phyloP scores from a whole-genome alignment of 1,284 basidiomycete species.

The Vanrija humicola region DNA sequence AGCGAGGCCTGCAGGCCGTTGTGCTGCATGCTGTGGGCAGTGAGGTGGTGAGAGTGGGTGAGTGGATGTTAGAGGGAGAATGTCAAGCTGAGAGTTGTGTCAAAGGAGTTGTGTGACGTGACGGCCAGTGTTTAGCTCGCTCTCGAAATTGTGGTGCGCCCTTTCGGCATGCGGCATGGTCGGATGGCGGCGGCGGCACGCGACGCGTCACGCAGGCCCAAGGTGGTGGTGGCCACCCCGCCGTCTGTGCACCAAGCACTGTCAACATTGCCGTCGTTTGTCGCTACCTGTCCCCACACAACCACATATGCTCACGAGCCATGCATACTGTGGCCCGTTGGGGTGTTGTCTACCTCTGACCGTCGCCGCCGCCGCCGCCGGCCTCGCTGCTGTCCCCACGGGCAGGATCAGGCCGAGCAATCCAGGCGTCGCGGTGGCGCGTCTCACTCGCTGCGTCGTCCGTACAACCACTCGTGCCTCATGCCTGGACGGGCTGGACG shows the following conservation, averaged over 20 bases:
- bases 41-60: background rate
- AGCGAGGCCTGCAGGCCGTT: background rate
- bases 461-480: background rate
- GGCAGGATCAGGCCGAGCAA: background rate
- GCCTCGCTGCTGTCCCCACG: background rate
- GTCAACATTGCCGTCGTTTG: too few species aligned
- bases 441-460: background rate
- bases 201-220: too few species aligned
- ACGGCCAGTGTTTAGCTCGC: too few species aligned
- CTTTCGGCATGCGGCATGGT: too few species aligned
- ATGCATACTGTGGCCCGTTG: background rate
- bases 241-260: too few species aligned
- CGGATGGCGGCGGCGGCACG: too few species aligned
- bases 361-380: background rate
- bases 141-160: too few species aligned
- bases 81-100: background rate
- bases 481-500: conserved; percentile 61
- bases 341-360: background rate
- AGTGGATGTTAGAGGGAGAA: background rate
- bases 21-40: background rate
- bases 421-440: background rate
- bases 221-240: too few species aligned
- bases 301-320: background rate
- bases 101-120: too few species aligned
- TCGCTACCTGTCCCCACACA: too few species aligned